A percentile compares a stretch with the other conserved stretches of the same genome.
These are phyloP conservation scores for Fraxinus anomala DNA, from an alignment of 257 asterid genomes.

Conservation along the genomic window DNA sequence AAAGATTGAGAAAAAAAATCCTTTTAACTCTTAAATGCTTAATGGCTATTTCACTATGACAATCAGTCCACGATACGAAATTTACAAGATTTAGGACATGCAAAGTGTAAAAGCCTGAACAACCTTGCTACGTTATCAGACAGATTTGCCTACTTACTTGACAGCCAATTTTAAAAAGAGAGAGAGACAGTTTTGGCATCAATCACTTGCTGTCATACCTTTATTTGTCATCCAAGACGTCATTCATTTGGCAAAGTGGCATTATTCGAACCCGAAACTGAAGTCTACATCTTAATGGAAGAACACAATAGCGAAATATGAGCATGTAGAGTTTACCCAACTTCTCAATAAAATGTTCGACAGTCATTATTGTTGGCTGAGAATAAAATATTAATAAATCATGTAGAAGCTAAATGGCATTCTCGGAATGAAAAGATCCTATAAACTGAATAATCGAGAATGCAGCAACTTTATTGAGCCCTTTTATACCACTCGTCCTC, in stretches of 20 bases:
- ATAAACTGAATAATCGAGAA: neutral
- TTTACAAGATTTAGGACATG: neutral
- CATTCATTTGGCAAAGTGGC: too few species aligned
- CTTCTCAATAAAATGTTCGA: neutral
- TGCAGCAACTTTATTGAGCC: neutral
- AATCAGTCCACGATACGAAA: neutral
- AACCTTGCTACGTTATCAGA: too few species aligned
- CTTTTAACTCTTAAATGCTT: too few species aligned
- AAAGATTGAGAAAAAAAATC: too few species aligned
- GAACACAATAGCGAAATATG: neutral
- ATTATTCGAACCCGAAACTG: too few species aligned
- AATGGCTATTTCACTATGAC: neutral
- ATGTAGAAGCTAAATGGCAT: neutral
- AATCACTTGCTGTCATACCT: too few species aligned
- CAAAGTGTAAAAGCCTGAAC: neutral
- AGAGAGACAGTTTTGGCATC: too few species aligned
- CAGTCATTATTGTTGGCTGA: neutral
- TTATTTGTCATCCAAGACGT: too few species aligned
- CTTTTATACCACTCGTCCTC: neutral
- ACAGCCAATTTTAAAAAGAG: too few species aligned
- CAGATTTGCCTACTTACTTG: too few species aligned
- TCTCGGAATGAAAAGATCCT: neutral
- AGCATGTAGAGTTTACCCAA: neutral
- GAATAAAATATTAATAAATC: neutral
- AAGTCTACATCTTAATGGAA: neutral